Base-by-base conservation (phyloP, 345 rosid genomes). In the Eucalyptus paniculata region DNA sequence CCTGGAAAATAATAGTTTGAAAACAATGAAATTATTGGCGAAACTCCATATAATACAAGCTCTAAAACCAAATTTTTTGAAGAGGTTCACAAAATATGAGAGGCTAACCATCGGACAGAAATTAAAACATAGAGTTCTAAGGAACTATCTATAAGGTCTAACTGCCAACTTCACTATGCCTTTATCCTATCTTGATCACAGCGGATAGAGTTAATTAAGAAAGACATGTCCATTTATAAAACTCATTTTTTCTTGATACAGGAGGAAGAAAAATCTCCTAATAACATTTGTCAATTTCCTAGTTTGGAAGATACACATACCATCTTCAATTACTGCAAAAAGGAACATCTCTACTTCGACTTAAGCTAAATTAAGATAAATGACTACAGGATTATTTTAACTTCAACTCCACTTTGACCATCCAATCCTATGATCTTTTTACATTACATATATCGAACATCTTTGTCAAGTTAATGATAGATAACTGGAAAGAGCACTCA, bases 1-100 rank as follows among this genome's bases (percentile, higher is more conserved):
- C 99, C 99, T 97, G 95, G 88, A 93, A 77, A 77, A 77, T 37
- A 85, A 80, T 87, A 87, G 49, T 83, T 44, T 34, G 54, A 90
- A 83, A 87, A 42, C 56, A 47, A 72, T 14, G 44, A 77, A 37
- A 37, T 77, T 77, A 77, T 77, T 77, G 30, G 88, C 32, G 24
- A 77, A 77, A 44, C 9, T 77, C 85, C 85, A 77, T 40, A 77
- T 6, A 40, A 12, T 21, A 77, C 47, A 40, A 77, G 16, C 85
- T 53, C 85, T 77, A 26, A 77, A 77, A 44, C 83, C 47, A 77
- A 77, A 40, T 21, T 77, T 77, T 24, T 40, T 40, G 85, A 77
- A 40, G 85, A 21, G 85, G 85, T 21, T 40, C 12, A 21, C 47
- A 21, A 77, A 77, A 77, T 77, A 77, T 40, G 24, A 77, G 83